Evolutionary conservation across 163 green algal species (phyloP), one percentile per base, ranked within the genome.

Genomic region (Coccomyxa subellipsoidea): DNA sequence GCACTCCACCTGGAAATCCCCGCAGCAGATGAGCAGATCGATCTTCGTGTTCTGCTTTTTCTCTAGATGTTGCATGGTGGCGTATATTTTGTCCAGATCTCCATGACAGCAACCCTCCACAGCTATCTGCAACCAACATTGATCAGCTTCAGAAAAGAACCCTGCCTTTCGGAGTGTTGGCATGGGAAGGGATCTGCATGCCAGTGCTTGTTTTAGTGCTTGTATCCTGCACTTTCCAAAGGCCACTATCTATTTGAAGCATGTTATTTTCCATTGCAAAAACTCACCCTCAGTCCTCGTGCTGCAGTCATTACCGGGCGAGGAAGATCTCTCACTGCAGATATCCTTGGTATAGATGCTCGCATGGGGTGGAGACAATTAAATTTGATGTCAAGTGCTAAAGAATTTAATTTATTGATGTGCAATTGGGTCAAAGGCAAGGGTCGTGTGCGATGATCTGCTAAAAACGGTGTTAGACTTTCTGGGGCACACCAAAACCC

Each of bases 1-100:
- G n/a, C n/a, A n/a, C n/a, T n/a, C n/a, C 25, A 94, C 94, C 92
- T 99, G 96, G 82, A 99, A 99, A 85, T 99, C 97, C 6, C 97
- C 97, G 83, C 96, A 99, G 89, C 93, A 98, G 76, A 99, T 96
- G 47, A 99, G 90, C 37, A 99, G 89, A 86, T 99, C 96, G 3
- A 99, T 94, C 35, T 95, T 95, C 32, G 88, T 92, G 15, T 87
- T 84, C 80, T 95, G 84, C 35, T 54, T 79, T 37, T 84, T 80
- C 83, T 98, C 94, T n/a, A 98, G 81, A 27, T 93, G 76, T 40
- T 93, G 79, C 71, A 99, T 83, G 1, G 94, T 95, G 18, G 87
- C 92, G 86, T 99, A 99, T 32, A 99, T 99, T 39, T 94, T 94
- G 87, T 99, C 97, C 54, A 99, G 92, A 81, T 99, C 96, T 8